Percentiles rank a stretch among this genome's conserved stretches.
Conservation (phyloP, 108 stramenopile species). For the Nitzschia inconspicua region DNA sequence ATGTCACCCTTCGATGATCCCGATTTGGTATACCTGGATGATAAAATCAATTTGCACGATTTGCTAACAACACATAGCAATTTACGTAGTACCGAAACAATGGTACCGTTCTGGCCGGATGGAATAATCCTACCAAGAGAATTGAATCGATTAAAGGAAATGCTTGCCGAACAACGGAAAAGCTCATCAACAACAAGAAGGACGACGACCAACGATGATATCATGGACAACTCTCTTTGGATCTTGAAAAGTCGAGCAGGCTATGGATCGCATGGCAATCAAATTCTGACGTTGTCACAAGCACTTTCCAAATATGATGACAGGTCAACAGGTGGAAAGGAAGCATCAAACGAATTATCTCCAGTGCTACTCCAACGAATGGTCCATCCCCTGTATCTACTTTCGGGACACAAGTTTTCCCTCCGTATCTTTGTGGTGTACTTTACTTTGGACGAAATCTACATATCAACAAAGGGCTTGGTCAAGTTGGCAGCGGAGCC, state of each 20-base stretch:
- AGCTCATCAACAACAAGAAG: not conserved
- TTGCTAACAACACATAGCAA: constrained; percentile 26
- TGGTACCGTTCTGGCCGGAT: constrained; percentile 42
- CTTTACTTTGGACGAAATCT: constrained; percentile 36
- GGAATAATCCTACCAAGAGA: constrained; percentile 40
- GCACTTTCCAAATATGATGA: too few relatives aligned
- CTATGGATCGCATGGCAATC: constrained; percentile 79
- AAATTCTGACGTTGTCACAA: constrained; percentile 34
- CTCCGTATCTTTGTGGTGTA: constrained; percentile 69
- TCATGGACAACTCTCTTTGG: constrained; percentile 20
- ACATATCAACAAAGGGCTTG: constrained; percentile 50
- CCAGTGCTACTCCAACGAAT: constrained; percentile 54
- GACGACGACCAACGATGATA: not conserved
- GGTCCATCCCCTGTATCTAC: constrained; percentile 56
- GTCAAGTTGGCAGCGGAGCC: constrained; percentile 58
- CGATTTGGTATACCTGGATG: constrained; percentile 52
- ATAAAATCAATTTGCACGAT: constrained; percentile 56
- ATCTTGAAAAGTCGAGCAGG: constrained; percentile 68
- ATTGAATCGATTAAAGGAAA: constrained; percentile 3
- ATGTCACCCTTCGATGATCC: constrained; percentile 69
- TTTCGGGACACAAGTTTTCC: constrained; percentile 56
- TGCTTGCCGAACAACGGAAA: constrained; percentile 2
- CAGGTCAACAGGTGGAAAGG: not conserved
- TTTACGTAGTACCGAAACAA: too few relatives aligned
- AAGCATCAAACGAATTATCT: not conserved